phyloP scores from a whole-genome alignment of 1,284 basidiomycete species.

The Ustilago crameri region DNA sequence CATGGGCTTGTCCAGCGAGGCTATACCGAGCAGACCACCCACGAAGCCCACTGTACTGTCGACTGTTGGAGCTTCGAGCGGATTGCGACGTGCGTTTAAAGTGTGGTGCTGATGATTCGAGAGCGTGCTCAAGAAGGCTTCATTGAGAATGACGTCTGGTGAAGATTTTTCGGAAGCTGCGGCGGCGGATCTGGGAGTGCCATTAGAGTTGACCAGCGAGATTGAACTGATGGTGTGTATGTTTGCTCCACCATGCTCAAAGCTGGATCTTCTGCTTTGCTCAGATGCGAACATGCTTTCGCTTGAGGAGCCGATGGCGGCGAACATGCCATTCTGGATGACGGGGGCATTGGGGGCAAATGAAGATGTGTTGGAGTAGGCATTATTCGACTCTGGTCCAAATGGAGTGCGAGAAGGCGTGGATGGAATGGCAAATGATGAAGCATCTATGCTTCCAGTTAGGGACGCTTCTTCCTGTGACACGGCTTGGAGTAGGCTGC shows the following conservation, averaged over 20 bases:
- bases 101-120: neutral
- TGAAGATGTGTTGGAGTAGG: neutral
- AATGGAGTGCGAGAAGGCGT: no score
- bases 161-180: constrained; percentile 12
- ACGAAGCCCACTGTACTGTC: constrained; percentile 25
- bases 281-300: constrained; percentile 1
- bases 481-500: constrained; percentile 32
- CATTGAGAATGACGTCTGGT: constrained; percentile 14
- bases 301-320: constrained; percentile 8
- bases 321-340: constrained; percentile 32
- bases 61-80: constrained; percentile 16
- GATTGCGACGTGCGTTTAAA: constrained; percentile 9
- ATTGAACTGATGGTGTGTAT: neutral
- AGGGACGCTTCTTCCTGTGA: constrained; percentile 7
- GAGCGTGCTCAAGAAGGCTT: constrained; percentile 18
- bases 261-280: constrained; percentile 1
- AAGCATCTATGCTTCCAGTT: neutral
- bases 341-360: constrained; percentile 2
- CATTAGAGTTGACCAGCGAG: neutral
- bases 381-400: neutral
- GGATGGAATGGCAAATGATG: neutral
- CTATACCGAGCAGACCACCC: constrained; percentile 34
- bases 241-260: neutral
- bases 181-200: constrained; percentile 10
- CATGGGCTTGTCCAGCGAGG: constrained; percentile 32